Evolutionary conservation across 2,329 filamentous ascomycete species (phyloP).

Genomic region (Xylaria digitata): DNA sequence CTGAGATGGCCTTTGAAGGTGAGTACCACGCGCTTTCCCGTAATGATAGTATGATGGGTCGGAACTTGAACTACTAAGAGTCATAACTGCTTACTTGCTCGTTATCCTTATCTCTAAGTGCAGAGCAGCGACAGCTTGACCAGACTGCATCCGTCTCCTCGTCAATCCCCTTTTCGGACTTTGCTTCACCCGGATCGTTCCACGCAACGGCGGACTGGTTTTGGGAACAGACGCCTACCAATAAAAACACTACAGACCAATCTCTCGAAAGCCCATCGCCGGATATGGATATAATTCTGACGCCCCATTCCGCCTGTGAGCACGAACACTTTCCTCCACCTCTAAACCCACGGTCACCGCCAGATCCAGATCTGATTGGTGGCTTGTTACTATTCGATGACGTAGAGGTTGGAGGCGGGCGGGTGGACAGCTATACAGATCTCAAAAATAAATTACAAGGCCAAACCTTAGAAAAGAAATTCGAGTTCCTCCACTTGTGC

Average conservation of each 20-base stretch:
- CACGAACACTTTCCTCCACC: constrained; percentile 1
- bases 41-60: no score
- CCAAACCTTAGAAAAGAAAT: constrained; percentile 13
- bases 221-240: no score
- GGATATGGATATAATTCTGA: constrained; percentile 14
- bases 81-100: no score
- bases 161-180: constrained; percentile 10
- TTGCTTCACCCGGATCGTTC: constrained; percentile 4
- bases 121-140: constrained; percentile 6
- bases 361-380: constrained; percentile 10
- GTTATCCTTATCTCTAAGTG: background rate
- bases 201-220: background rate
- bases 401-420: background rate
- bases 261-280: constrained; percentile 1
- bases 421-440: constrained; percentile 3
- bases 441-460: constrained; percentile 15
- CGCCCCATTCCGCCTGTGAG: constrained; percentile 7
- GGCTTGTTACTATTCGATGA: constrained; percentile 9
- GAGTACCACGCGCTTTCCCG: background rate
- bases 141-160: background rate
- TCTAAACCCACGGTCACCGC: constrained; percentile 1
- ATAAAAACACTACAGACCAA: constrained; percentile 3
- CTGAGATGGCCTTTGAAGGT: constrained; percentile 7
- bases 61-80: no score
- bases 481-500: constrained; percentile 22